phyloP scores from a whole-genome alignment of 495 filamentous ascomycete species.

The Lepidopterella palustris region DNA sequence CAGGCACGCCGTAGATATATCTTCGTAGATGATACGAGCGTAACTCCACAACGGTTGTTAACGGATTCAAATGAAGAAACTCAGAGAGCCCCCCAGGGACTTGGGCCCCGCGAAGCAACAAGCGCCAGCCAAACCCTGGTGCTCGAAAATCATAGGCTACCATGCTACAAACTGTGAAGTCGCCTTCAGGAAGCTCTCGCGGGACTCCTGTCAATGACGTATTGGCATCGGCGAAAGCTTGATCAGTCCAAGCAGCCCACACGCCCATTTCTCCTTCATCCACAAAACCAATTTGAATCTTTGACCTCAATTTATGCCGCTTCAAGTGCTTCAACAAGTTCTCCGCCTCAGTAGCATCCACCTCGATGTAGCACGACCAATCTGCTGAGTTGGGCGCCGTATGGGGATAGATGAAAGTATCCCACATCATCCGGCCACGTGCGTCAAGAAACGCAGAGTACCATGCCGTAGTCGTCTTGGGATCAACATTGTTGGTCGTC shows the following conservation, averaged over 20 bases:
- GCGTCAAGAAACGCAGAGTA: conserved; percentile 84
- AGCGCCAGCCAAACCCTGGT: conserved; percentile 59
- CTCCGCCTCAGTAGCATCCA: conserved; percentile 59
- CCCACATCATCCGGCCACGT: conserved; percentile 73
- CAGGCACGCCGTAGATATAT: conserved; percentile 70
- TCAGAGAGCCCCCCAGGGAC: conserved; percentile 3
- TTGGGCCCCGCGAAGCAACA: conserved; percentile 43
- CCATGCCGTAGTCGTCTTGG: conserved; percentile 37
- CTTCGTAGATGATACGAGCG: conserved; percentile 48
- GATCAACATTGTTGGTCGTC: conserved; percentile 66
- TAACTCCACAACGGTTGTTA: conserved; percentile 50
- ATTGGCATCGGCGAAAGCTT: conserved; percentile 9
- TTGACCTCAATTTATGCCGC: conserved; percentile 75
- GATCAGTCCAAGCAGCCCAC: conserved; percentile 60
- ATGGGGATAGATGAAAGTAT: conserved; percentile 77
- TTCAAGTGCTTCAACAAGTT: conserved; percentile 62
- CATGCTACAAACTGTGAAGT: neutral
- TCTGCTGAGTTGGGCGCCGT: conserved; percentile 30
- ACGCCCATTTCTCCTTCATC: conserved; percentile 52
- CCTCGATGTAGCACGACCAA: conserved; percentile 71
- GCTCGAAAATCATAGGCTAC: conserved; percentile 46
- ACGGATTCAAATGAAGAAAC: too few species aligned
- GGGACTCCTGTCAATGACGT: too few species aligned
- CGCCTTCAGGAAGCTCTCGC: neutral
- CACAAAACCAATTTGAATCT: conserved; percentile 60